Conservation (phyloP, 176 grass and related monocot species). For the Chrysopogon serrulatus region DNA sequence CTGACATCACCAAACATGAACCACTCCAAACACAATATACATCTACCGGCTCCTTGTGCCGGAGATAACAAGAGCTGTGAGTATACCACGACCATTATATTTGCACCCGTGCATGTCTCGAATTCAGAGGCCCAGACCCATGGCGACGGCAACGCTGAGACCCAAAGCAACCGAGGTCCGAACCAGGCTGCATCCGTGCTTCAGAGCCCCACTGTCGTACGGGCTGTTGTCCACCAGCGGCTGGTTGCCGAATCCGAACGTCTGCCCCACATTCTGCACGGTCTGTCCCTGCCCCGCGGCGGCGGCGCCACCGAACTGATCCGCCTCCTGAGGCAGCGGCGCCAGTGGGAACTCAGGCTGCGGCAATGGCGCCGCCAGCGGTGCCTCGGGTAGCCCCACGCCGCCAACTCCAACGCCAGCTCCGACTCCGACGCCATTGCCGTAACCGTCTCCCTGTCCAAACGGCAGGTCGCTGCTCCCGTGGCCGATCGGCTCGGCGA, state of each 20-base stretch:
- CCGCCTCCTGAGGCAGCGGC: constrained; percentile 9
- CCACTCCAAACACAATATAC: background rate
- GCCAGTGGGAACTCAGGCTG: background rate
- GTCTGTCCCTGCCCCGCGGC: constrained; percentile 3
- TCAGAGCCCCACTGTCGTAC: constrained; percentile 59
- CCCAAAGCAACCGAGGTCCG: background rate
- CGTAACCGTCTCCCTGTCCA: background rate
- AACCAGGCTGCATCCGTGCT: constrained; percentile 1
- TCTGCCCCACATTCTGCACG: constrained; percentile 25
- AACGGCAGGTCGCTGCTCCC: constrained; percentile 59
- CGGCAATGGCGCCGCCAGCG: constrained; percentile 22
- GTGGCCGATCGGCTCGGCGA: constrained; percentile 51
- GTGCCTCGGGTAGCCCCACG: constrained; percentile 25
- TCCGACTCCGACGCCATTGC: background rate
- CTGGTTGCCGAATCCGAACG: constrained; percentile 58
- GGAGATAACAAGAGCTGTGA: constrained; percentile 3
- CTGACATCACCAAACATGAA: background rate
- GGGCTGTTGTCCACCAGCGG: constrained; percentile 91
- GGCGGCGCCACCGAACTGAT: constrained; percentile 13
- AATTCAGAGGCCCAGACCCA: constrained; percentile 25
- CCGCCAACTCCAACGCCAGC: background rate
- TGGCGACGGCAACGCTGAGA: constrained; percentile 2
- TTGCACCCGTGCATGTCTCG: background rate
- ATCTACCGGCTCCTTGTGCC: constrained; percentile 32
- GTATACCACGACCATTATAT: background rate